Percentiles rank a stretch among this genome's conserved stretches.
Evolutionary conservation across 768 basidiomycete species (phyloP).

Genomic region (Leucocoprinus sp.): DNA sequence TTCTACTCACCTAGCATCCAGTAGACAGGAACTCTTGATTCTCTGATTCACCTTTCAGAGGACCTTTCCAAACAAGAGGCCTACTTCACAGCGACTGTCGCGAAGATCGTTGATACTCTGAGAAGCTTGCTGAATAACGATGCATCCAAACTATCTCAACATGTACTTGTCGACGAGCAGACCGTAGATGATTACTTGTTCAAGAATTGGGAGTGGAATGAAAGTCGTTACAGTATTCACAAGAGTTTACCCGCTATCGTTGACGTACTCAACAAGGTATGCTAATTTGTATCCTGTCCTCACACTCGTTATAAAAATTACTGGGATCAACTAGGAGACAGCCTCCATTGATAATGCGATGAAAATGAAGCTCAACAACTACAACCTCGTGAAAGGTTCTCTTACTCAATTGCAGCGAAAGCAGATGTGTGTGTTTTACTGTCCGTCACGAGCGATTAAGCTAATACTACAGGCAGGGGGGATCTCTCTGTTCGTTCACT

Average conservation of each 20-base stretch:
- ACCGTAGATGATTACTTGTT: conserved; percentile 74
- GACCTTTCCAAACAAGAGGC: conserved; percentile 87
- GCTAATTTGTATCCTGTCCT: conserved; percentile 11
- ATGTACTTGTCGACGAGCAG: conserved; percentile 73
- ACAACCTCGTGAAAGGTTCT: conserved; percentile 91
- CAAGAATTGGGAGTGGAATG: conserved; percentile 89
- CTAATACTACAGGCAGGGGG: conserved; percentile 29
- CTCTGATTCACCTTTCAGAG: conserved; percentile 83
- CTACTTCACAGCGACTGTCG: conserved; percentile 80
- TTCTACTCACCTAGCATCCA: conserved; percentile 12
- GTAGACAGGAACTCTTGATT: conserved; percentile 91
- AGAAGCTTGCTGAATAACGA: conserved; percentile 89
- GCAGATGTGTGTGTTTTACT: conserved; percentile 56
- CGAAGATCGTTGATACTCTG: conserved; percentile 91
- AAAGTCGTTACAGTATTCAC: conserved; percentile 81
- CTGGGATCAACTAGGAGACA: conserved; percentile 67
- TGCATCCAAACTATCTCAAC: conserved; percentile 62
- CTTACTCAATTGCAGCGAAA: conserved; percentile 90
- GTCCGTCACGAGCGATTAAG: conserved; percentile 3
- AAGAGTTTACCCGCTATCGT: conserved; percentile 77
- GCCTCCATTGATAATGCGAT: conserved; percentile 88
- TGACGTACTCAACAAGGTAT: conserved; percentile 79
- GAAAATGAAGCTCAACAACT: conserved; percentile 85
- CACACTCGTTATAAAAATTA: conserved; percentile 8
- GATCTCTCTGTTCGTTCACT: conserved; percentile 91